A percentile compares a stretch with the other conserved stretches of the same genome.
phyloP scores from a whole-genome alignment of 73 alveolate species.

The Paramecium octaurelia region DNA sequence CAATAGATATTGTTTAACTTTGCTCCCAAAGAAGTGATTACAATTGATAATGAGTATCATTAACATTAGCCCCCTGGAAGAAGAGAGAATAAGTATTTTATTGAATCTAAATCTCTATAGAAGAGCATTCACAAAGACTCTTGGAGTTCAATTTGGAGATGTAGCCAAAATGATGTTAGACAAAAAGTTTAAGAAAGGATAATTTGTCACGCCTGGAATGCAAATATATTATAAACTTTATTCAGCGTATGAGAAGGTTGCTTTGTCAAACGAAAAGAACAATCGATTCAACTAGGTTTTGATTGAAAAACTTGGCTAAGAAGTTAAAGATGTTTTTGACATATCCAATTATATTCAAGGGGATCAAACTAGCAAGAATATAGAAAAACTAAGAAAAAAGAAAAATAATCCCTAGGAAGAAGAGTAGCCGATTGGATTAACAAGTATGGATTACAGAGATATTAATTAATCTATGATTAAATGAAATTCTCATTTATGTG shows the following conservation, averaged over 20 bases:
- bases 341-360: neutral
- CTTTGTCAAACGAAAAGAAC: neutral
- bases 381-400: neutral
- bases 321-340: slow-evolving; percentile 22
- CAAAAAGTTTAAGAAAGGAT: neutral
- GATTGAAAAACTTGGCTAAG: neutral
- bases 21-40: slow-evolving; percentile 20
- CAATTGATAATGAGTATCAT: neutral
- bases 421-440: neutral
- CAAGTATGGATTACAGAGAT: neutral
- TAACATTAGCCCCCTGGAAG: neutral
- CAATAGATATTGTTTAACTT: slow-evolving; percentile 8
- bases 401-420: neutral
- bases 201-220: neutral
- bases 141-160: neutral
- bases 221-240: neutral
- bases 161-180: slow-evolving; percentile 12
- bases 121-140: neutral
- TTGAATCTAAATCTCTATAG: neutral
- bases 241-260: neutral
- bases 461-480: neutral
- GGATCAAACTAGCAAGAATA: neutral
- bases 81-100: neutral
- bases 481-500: slow-evolving; percentile 50
- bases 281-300: neutral